Evolutionary conservation across 768 basidiomycete species (phyloP).

Genomic region (Macrolepiota dolichaula): DNA sequence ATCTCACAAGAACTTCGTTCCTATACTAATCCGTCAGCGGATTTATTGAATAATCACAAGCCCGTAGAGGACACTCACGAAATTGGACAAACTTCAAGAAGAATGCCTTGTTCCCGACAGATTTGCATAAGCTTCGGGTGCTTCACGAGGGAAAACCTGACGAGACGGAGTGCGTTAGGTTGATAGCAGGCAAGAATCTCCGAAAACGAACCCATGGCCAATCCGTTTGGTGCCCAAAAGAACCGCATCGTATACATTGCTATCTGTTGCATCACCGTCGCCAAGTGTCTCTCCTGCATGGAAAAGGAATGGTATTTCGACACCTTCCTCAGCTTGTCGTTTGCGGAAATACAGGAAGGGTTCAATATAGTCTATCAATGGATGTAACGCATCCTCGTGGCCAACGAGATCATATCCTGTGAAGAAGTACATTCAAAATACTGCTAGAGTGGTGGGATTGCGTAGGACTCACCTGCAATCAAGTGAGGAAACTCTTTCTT

Average conservation of each 20-base stretch:
- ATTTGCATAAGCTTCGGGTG: constrained; percentile 70
- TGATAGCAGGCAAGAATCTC: not conserved
- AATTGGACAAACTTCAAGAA: constrained; percentile 68
- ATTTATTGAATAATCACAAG: not conserved
- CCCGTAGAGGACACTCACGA: not conserved
- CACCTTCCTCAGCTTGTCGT: constrained; percentile 49
- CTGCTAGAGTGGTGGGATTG: not conserved
- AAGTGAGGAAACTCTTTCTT: constrained; percentile 74
- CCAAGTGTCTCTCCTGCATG: constrained; percentile 84
- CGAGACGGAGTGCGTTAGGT: not conserved
- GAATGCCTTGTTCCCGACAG: constrained; percentile 60
- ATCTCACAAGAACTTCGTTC: constrained; percentile 66
- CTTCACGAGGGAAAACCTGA: constrained; percentile 73
- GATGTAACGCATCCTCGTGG: constrained; percentile 57
- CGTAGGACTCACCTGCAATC: not conserved
- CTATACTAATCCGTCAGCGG: constrained; percentile 26
- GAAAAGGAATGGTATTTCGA: constrained; percentile 74
- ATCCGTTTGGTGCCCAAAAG: constrained; percentile 79
- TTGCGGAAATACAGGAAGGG: constrained; percentile 56
- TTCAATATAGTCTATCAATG: constrained; percentile 60
- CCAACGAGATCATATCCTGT: constrained; percentile 84
- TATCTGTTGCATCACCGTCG: constrained; percentile 68
- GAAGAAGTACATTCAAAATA: not conserved
- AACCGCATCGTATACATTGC: constrained; percentile 77
- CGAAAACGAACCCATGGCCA: constrained; percentile 63